Percentiles rank a stretch among this genome's conserved stretches.
These are phyloP conservation scores for Aspergillus novofumigatus DNA, from an alignment of 2,329 filamentous ascomycete species.

Conservation along the genomic window DNA sequence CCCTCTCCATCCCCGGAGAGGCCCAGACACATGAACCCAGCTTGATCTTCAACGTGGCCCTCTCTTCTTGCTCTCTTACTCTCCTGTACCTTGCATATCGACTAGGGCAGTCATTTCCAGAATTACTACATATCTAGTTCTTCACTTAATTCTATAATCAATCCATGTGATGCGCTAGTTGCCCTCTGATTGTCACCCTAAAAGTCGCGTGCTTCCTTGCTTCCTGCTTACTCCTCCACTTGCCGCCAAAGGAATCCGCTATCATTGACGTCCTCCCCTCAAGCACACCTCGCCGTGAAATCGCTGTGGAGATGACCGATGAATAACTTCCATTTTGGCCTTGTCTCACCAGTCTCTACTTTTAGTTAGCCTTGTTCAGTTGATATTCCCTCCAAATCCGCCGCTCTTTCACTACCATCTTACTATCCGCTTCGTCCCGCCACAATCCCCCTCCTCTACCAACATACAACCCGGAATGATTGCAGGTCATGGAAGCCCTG, in stretches of 20 bases:
- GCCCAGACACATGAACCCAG: conserved; percentile 5
- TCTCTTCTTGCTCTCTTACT: conserved; percentile 4
- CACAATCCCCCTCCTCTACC: neutral
- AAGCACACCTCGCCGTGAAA: conserved; percentile 3
- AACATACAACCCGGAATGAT: conserved; percentile 26
- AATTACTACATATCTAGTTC: neutral
- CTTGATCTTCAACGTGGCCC: conserved; percentile 22
- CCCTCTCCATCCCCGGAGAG: conserved; percentile 19
- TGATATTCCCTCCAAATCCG: neutral
- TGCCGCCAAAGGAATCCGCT: neutral
- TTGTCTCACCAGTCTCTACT: neutral
- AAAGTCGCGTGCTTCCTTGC: neutral
- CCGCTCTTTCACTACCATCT: neutral
- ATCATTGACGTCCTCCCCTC: neutral
- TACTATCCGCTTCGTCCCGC: conserved; percentile 9
- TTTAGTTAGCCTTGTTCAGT: neutral
- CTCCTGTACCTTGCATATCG: neutral
- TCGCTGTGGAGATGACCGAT: conserved; percentile 14
- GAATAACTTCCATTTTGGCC: conserved; percentile 2
- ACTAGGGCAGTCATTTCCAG: neutral
- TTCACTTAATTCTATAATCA: neutral
- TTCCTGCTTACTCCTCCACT: neutral
- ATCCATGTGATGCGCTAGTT: neutral
- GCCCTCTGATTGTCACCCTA: neutral
- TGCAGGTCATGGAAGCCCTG: conserved; percentile 71